Conservation (phyloP, 371 early-diverging fungal species). For the Mucor sp. region DNA sequence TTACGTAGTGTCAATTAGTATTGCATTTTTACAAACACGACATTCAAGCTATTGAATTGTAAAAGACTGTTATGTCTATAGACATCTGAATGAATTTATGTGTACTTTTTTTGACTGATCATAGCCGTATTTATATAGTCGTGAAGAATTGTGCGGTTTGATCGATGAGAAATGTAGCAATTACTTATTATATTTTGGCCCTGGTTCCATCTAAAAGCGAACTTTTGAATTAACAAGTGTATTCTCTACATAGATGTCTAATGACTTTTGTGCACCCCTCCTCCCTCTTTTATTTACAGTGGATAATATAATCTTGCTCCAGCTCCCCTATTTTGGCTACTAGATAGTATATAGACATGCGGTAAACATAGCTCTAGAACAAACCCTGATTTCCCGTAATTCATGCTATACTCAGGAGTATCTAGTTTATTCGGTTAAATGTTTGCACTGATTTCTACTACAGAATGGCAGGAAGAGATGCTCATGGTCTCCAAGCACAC, state of each 20-base stretch:
- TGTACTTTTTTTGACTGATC: no score
- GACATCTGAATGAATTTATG: no score
- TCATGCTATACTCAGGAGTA: not conserved
- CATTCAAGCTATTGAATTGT: no score
- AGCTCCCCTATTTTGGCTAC: not conserved
- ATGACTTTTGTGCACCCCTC: not conserved
- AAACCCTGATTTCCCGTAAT: conserved; percentile 2
- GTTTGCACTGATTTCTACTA: not conserved
- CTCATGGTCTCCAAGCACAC: not conserved
- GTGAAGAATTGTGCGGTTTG: not conserved
- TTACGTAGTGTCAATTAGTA: no score
- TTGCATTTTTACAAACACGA: no score
- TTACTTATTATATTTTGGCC: not conserved
- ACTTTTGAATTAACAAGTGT: not conserved
- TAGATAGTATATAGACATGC: not conserved
- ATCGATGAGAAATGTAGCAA: not conserved
- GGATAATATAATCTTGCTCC: not conserved
- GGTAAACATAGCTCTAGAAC: not conserved
- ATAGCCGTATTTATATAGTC: not conserved
- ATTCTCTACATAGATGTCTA: not conserved
- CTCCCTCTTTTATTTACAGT: not conserved
- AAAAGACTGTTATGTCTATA: no score
- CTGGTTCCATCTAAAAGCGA: conserved; percentile 9
- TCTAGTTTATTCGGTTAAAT: not conserved
- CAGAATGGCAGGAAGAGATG: not conserved